A percentile compares a stretch with the other conserved stretches of the same genome.
phyloP scores from a whole-genome alignment of 371 early-diverging fungal genomes.

The Lichtheimia hyalospora region DNA sequence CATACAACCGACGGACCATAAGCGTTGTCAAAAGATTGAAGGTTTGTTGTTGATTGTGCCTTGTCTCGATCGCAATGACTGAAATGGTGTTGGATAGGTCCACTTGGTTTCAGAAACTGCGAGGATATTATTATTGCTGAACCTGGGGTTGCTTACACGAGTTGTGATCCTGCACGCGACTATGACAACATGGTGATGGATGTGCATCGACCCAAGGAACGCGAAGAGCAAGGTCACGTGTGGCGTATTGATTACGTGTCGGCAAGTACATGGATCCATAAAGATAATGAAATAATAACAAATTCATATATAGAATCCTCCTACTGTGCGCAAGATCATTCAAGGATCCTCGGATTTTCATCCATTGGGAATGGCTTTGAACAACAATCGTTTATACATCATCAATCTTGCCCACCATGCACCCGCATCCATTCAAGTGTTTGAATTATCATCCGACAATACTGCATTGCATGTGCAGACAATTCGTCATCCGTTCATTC shows the following conservation, averaged over 20 bases:
- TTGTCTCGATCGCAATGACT: too few relatives aligned
- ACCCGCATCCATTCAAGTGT: slow-evolving; percentile 22
- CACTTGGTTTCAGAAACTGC: slow-evolving; percentile 27
- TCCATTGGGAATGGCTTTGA: slow-evolving; percentile 20
- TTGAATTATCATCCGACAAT: background rate
- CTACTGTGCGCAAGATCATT: background rate
- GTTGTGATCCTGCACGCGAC: slow-evolving; percentile 34
- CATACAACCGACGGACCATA: background rate
- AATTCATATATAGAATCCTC: background rate
- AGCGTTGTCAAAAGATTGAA: background rate
- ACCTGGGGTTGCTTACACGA: slow-evolving; percentile 26
- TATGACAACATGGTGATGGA: slow-evolving; percentile 32
- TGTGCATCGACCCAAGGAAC: slow-evolving; percentile 5
- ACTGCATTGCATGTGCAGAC: slow-evolving; percentile 21
- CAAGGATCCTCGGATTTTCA: slow-evolving; percentile 14
- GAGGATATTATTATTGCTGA: slow-evolving; percentile 29
- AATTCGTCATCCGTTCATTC: slow-evolving; percentile 21
- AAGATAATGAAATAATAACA: too few relatives aligned
- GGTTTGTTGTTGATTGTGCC: background rate
- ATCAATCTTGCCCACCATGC: slow-evolving; percentile 20
- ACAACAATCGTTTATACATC: slow-evolving; percentile 7
- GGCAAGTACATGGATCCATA: too few relatives aligned
- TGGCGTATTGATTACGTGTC: slow-evolving; percentile 36
- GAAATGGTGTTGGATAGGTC: slow-evolving; percentile 15
- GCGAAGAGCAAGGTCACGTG: slow-evolving; percentile 13